These are phyloP conservation scores for Aspergillus glaucus DNA, from an alignment of 2,329 filamentous ascomycete genomes.

Conservation along the genomic window DNA sequence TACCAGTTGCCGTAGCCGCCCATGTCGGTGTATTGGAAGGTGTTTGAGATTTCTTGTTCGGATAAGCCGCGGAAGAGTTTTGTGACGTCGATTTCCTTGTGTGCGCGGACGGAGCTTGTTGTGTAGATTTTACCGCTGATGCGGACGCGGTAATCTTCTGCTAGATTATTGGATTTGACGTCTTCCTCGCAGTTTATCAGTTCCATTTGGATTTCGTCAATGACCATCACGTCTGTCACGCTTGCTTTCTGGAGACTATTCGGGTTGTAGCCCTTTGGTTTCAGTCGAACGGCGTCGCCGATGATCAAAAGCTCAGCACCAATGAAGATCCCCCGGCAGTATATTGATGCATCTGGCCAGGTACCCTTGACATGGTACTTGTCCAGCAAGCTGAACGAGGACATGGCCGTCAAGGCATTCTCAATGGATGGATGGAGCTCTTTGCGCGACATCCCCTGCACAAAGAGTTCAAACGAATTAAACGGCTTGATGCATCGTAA, in stretches of 20 bases:
- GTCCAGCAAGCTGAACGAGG: constrained; percentile 48
- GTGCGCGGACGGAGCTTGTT: constrained; percentile 19
- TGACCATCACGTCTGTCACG: constrained; percentile 48
- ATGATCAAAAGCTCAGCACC: constrained; percentile 51
- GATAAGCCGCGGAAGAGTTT: constrained; percentile 20
- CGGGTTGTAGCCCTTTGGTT: constrained; percentile 23
- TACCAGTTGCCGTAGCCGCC: constrained; percentile 49
- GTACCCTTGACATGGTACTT: constrained; percentile 48
- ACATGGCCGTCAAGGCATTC: constrained; percentile 48
- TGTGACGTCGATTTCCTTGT: constrained; percentile 13
- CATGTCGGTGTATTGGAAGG: constrained; percentile 37
- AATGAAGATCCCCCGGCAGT: constrained; percentile 49
- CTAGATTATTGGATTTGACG: constrained; percentile 40
- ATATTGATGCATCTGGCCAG: constrained; percentile 51
- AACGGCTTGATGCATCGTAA: constrained; percentile 52
- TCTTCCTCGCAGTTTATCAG: constrained; percentile 45
- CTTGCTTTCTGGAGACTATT: constrained; percentile 8
- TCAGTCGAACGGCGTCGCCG: constrained; percentile 51
- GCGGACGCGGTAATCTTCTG: constrained; percentile 42
- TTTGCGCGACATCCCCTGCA: constrained; percentile 35
- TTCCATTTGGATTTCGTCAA: constrained; percentile 48
- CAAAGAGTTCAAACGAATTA: constrained; percentile 46
- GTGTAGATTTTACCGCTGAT: constrained; percentile 48
- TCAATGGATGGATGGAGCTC: constrained; percentile 49
- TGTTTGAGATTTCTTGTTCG: constrained; percentile 26